phyloP scores from a whole-genome alignment of 2,329 filamentous ascomycete species.

The Colletotrichum noveboracense region DNA sequence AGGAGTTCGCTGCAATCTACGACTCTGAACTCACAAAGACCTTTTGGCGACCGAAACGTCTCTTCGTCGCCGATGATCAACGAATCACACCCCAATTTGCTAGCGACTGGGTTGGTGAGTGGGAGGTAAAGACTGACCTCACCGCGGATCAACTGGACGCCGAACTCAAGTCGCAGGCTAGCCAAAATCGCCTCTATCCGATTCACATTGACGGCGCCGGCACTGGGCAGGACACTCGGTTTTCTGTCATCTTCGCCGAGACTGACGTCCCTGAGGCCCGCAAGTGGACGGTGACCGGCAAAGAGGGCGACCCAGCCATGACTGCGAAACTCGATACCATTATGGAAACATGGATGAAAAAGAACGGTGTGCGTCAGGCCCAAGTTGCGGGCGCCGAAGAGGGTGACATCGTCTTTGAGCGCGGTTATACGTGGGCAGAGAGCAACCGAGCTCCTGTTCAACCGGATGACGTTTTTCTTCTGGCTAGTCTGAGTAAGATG shows the following conservation, averaged over 20 bases:
- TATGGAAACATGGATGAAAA: constrained; percentile 14
- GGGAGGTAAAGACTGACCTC: constrained; percentile 8
- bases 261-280: neutral
- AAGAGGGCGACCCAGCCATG: neutral
- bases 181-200: constrained; percentile 1
- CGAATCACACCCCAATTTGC: constrained; percentile 16
- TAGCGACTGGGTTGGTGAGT: constrained; percentile 15
- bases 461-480: constrained; percentile 18
- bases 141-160: neutral
- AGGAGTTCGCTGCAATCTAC: constrained; percentile 1
- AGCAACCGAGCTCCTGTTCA: constrained; percentile 5
- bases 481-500: constrained; percentile 23
- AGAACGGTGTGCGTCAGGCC: constrained; percentile 21
- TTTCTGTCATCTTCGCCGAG: constrained; percentile 22
- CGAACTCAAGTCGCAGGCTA: neutral
- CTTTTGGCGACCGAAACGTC: constrained; percentile 20
- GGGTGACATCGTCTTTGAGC: constrained; percentile 5
- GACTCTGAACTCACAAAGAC: constrained; percentile 12
- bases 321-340: neutral
- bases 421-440: constrained; percentile 22
- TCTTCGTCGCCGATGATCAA: constrained; percentile 15
- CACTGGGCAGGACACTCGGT: neutral
- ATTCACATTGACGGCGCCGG: constrained; percentile 19
- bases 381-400: constrained; percentile 15
- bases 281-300: constrained; percentile 13